Conservation (phyloP, 148 eudicot genomes). For the Rhododendron ovatum region DNA sequence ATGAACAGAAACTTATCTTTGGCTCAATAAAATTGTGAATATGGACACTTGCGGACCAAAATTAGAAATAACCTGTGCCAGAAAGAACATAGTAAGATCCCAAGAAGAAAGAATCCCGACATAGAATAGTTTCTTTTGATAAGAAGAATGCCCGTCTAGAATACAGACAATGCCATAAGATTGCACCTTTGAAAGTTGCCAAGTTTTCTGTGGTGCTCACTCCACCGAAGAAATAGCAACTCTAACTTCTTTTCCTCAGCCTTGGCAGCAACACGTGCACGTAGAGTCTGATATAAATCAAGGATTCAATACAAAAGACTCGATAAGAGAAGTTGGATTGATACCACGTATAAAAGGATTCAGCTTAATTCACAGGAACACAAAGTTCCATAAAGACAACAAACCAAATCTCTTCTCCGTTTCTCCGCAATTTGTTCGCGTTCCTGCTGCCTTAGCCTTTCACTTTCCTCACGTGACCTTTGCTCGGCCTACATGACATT, state of each 20-base stretch:
- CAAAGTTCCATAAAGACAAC: neutral
- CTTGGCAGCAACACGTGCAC: conserved; percentile 94
- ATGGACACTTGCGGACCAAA: conserved; percentile 94
- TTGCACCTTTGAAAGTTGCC: conserved; percentile 81
- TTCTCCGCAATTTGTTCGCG: conserved; percentile 91
- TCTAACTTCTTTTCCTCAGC: conserved; percentile 95
- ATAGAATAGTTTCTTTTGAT: neutral
- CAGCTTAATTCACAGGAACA: neutral
- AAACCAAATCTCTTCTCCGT: conserved; percentile 84
- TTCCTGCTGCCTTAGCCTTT: conserved; percentile 83
- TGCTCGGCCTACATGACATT: conserved; percentile 63
- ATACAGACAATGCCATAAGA: neutral
- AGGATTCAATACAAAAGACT: neutral
- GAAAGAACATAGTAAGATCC: conserved; percentile 3
- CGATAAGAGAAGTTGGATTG: neutral
- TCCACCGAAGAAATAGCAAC: conserved; percentile 90
- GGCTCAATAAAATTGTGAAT: conserved; percentile 98
- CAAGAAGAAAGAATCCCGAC: neutral
- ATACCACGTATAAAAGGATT: neutral
- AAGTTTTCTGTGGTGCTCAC: conserved; percentile 94
- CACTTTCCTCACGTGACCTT: conserved; percentile 94
- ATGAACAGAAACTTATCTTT: conserved; percentile 94
- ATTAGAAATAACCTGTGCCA: conserved; percentile 89
- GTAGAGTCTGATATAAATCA: conserved; percentile 48
- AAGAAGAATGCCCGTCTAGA: neutral